Percentiles rank a stretch among this genome's conserved stretches.
Conservation (phyloP, 192 early-diverging fungal genomes). For the Coemansia guatemalensis region DNA sequence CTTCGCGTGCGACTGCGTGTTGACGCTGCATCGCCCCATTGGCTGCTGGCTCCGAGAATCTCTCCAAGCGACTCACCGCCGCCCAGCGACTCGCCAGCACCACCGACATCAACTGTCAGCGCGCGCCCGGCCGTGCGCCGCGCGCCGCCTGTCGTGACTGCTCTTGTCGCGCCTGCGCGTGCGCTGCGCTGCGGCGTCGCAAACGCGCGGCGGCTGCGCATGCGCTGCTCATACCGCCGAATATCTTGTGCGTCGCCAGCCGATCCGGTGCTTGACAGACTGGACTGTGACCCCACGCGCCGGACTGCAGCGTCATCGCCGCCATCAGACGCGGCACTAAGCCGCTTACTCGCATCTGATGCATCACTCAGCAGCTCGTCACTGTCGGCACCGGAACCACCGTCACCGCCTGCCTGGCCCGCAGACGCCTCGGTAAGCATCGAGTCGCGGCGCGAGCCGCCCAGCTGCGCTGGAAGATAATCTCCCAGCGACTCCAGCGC, state of each 20-base stretch:
- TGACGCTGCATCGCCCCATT: constrained; percentile 40
- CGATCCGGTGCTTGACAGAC: constrained; percentile 16
- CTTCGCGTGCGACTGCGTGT: constrained; percentile 30
- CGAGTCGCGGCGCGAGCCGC: constrained; percentile 1
- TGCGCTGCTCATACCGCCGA: constrained; percentile 34
- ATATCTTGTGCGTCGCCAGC: constrained; percentile 42
- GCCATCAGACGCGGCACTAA: neutral
- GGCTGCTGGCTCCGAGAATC: constrained; percentile 34
- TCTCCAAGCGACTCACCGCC: constrained; percentile 44
- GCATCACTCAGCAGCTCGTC: constrained; percentile 12
- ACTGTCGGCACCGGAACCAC: constrained; percentile 9
- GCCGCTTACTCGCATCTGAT: neutral
- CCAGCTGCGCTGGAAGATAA: constrained; percentile 10
- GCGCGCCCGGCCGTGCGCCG: constrained; percentile 10
- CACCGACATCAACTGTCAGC: constrained; percentile 24
- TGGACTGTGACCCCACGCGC: constrained; percentile 28
- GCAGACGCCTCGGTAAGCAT: neutral
- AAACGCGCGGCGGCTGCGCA: constrained; percentile 23
- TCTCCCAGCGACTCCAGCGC: constrained; percentile 34
- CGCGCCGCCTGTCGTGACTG: constrained; percentile 9
- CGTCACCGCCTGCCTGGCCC: neutral
- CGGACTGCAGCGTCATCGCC: neutral
- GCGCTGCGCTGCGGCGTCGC: constrained; percentile 25
- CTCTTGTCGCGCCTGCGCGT: constrained; percentile 7
- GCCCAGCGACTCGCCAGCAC: neutral